Base-by-base conservation (phyloP, 495 filamentous ascomycete genomes). In the Achaetomiella virescens region DNA sequence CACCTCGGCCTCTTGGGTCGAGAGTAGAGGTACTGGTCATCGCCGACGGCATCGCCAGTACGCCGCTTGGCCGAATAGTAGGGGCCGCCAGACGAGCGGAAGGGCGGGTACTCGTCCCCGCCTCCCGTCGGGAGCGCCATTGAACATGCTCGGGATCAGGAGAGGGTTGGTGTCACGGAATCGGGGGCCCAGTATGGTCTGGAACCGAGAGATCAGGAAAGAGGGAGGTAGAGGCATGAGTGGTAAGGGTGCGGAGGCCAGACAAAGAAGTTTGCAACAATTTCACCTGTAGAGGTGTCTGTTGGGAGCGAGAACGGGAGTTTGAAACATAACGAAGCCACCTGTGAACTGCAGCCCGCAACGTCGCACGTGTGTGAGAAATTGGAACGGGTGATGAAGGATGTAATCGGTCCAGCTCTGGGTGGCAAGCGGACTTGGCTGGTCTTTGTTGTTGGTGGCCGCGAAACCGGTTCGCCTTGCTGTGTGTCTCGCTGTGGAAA, bases 121-220 rank as follows among this genome's bases (percentile, higher is more conserved):
- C 66, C 68, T 61, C 46, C 42, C 54, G 54, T 53, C 55, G 58
- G 66, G n/a, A 52, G 48, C 54, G 66, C 68, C 68, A 70, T 70
- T 54, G 66, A 58, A 67, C 68, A 70, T 70, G 51, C 62, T 70
- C 67, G 53, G 54, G 9, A 45, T 31, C 7, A 17, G 5, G 45
- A 24, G 35, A 27, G 21, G 20, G 5, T 11, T 9, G 24, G 42
- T 55, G 31, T 41, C 22, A 54, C 41, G 21, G 9, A 14, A 18
- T 5, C 17, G 14, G 3, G 21, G 3, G 15, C 11, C 10, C 36
- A 12, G 36, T 38, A 3, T 12, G 36, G n/a, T 35, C 17, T 15
- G 36, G 36, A 20, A 48, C 6, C 24, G n/a, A 8, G 20, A 2
- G 15, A 9, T 24, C 20, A 2, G 9, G 21, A 24, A 5, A 10